Evolutionary conservation across 805 yeast species (phyloP), one percentile per base, ranked within the genome.

Genomic region (Pichia nakasei): DNA sequence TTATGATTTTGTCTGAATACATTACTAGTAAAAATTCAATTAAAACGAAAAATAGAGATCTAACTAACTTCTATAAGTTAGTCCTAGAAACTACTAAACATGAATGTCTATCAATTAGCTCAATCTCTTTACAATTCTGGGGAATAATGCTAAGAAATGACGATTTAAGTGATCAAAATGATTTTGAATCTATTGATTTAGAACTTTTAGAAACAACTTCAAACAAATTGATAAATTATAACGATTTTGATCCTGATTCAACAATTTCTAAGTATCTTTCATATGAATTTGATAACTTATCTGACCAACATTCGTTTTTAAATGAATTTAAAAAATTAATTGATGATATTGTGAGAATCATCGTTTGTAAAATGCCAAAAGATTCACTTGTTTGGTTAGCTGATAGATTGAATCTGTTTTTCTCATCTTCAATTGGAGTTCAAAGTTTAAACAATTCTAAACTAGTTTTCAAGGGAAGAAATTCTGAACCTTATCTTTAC

Each of bases 71-170:
- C 58, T 70, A 88, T 50, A 73, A 75, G 44, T 71, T 93, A 20
- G 87, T 93, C 6, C 67, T 93, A 37, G 74, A 80, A 38, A 86
- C 96, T 1, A 85, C 96, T 0, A 75, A 72, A 54, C 93, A 87
- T 57, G 84, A 86, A 22, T 85, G 95, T 54, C 70, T 93, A 44
- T 82, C 91, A n/a, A 81, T 91, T 3, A 82, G 95, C 41, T 96
- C 96, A 0, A 70, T 93, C 17, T 85, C 96, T 0, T 65, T 93
- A 42, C 96, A 88, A 59, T 83, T 93, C 67, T 94, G 98, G 98
- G 87, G 95, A 48, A 77, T 91, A 2, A 78, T 91, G 52, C 66
- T 94, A 41, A 73, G 99, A 54, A 76, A 81, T 45, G 96, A 88
- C 52, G 85, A 81, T 47, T 68, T 84, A 38, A 70, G 81, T 47